phyloP scores from a whole-genome alignment of 148 eudicot genomes.

The Nyssa sinensis region DNA sequence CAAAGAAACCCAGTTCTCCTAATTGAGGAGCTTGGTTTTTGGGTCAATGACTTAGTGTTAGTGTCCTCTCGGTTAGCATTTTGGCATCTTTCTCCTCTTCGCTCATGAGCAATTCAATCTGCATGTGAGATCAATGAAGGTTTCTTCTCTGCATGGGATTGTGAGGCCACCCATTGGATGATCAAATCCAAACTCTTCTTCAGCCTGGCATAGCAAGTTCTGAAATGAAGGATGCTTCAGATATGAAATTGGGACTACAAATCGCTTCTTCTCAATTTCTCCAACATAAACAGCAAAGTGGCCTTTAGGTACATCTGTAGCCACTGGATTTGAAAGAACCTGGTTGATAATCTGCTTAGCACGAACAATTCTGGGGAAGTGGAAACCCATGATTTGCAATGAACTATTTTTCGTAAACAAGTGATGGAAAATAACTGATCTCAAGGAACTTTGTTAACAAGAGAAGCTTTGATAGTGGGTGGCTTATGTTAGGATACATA shows the following conservation, averaged over 20 bases:
- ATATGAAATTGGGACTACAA: constrained; percentile 45
- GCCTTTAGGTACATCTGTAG: constrained; percentile 47
- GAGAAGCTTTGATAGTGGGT: neutral
- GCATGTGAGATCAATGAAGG: constrained; percentile 37
- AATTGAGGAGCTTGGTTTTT: neutral
- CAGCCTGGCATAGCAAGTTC: constrained; percentile 37
- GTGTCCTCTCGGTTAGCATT: neutral
- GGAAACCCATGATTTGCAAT: constrained; percentile 21
- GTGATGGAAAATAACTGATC: neutral
- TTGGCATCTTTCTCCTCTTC: neutral
- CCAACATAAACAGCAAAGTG: constrained; percentile 55
- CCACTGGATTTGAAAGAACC: neutral
- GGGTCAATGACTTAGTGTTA: neutral
- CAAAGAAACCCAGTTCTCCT: neutral
- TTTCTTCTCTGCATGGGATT: constrained; percentile 37
- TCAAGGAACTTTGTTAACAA: neutral
- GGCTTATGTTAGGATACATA: neutral
- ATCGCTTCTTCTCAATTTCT: constrained; percentile 32
- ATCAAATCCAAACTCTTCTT: constrained; percentile 47
- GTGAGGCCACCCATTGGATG: constrained; percentile 54
- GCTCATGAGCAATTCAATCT: constrained; percentile 12
- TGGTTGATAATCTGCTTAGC: neutral
- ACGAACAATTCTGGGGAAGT: constrained; percentile 12
- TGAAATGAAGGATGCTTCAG: constrained; percentile 47
- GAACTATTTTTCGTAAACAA: neutral